Base-by-base conservation (phyloP, 345 rosid genomes). In the Salix arbutifolia region DNA sequence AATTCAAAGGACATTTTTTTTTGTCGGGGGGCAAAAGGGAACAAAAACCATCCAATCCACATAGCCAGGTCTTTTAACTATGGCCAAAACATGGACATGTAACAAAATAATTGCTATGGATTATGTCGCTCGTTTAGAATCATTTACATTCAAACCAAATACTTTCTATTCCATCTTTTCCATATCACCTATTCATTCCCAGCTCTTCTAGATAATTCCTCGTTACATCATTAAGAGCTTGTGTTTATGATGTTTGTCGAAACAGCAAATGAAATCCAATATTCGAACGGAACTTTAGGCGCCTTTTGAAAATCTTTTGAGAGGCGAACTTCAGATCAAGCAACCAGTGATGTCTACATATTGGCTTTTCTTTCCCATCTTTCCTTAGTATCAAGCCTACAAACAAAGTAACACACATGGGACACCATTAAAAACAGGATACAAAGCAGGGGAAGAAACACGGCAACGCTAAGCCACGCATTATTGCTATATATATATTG, bases 321-420 rank as follows among this genome's bases (percentile, higher is more conserved):
- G n/a, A 38, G 2, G 23, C 4, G 26, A 40, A 52, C 18, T 10
- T 26, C 37, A 65, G n/a, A 25, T 26, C 18, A 25, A 17, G 5
- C 25, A 23, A 17, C 12, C n/a, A 10, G 6, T 13, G 31, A 33
- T 52, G 17, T 65, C 85, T 85, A 90, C 91, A 89, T 90, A 80
- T 89, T 90, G 72, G 89, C 88, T 81, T 90, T 90, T 85, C 90
- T 91, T 80, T 90, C 94, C 92, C 92, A 90, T 71, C 92, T 82
- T 76, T 90, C 94, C 85, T 85, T 91, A 0, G 91, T 81, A 78
- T 88, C 93, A 40, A 90, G 94, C 82, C 94, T 91, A 75, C 69
- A 28, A 72, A 81, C 33, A 71, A 76, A 78, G 60, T 3, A 65
- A 2, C 5, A 37, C 5, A 37, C 12, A 16, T 5, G 65, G 70